These are phyloP conservation scores for Ramularia collo-cygni DNA, from an alignment of 2,329 filamentous ascomycete genomes.

Conservation along the genomic window DNA sequence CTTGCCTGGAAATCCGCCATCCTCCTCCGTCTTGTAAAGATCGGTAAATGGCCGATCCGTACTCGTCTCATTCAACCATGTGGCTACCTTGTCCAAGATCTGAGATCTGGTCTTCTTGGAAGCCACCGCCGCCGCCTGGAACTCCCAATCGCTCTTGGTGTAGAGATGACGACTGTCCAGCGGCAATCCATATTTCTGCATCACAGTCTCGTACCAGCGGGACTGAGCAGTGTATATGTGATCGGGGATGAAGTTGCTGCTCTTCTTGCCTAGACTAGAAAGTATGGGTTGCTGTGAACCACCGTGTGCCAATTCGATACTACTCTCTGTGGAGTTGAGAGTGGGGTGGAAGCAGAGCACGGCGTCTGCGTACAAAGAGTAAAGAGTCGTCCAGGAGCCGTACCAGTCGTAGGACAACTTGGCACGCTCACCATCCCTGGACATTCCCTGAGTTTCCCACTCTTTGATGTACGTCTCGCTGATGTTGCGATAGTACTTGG, in stretches of 20 bases:
- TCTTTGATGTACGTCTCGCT: constrained; percentile 61
- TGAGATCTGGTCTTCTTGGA: constrained; percentile 60
- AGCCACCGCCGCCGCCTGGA: constrained; percentile 76
- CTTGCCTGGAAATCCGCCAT: constrained; percentile 61
- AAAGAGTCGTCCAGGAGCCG: constrained; percentile 76
- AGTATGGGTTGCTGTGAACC: constrained; percentile 15
- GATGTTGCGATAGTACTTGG: constrained; percentile 53
- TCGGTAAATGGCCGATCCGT: constrained; percentile 74
- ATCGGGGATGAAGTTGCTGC: constrained; percentile 57
- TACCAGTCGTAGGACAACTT: constrained; percentile 76
- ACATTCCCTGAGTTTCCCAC: constrained; percentile 67
- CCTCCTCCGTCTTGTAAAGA: constrained; percentile 71
- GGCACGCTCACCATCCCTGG: constrained; percentile 61
- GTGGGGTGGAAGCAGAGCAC: constrained; percentile 69
- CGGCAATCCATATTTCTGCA: constrained; percentile 75
- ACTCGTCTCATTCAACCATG: constrained; percentile 76
- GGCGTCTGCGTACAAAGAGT: constrained; percentile 76
- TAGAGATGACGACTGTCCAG: constrained; percentile 77
- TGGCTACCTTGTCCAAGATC: constrained; percentile 66
- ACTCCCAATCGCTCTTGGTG: constrained; percentile 80
- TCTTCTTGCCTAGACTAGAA: constrained; percentile 4
- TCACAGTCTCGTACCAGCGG: constrained; percentile 70
- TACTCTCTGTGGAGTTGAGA: constrained; percentile 16
- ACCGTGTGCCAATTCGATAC: constrained; percentile 2
- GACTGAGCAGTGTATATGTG: constrained; percentile 73